phyloP scores from a whole-genome alignment of 139 green algal species.

The Diplosphaera chodatii region DNA sequence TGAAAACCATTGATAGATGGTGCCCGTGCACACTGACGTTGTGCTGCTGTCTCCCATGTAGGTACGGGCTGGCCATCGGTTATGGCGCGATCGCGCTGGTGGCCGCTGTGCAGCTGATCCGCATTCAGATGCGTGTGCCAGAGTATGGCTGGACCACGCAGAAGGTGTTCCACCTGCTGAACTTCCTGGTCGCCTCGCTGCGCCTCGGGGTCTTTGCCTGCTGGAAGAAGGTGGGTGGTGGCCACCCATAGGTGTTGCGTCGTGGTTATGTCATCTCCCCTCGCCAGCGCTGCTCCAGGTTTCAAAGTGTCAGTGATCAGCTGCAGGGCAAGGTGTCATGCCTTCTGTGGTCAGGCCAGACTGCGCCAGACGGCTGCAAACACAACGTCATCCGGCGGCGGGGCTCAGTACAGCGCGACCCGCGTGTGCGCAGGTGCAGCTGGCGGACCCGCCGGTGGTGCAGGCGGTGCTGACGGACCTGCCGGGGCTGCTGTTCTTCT shows the following conservation, averaged over 20 bases:
- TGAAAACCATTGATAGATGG: too few species aligned
- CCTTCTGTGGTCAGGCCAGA: too few species aligned
- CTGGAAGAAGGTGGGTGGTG: conserved; percentile 46
- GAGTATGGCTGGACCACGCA: conserved; percentile 99
- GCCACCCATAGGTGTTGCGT: too few species aligned
- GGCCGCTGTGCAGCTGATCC: conserved; percentile 61
- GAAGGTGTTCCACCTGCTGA: conserved; percentile 98
- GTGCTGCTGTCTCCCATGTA: conserved; percentile 3
- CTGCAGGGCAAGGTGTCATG: too few species aligned
- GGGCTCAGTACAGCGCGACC: too few species aligned
- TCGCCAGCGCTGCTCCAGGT: too few species aligned
- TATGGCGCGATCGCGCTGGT: conserved; percentile 30
- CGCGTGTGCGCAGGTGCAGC: background rate
- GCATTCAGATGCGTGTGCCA: conserved; percentile 89
- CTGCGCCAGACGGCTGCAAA: too few species aligned
- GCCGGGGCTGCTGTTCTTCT: conserved; percentile 93
- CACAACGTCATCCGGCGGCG: too few species aligned
- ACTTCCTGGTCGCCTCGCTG: conserved; percentile 74
- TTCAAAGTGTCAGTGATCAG: too few species aligned
- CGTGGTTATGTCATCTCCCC: too few species aligned
- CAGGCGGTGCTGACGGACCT: conserved; percentile 79
- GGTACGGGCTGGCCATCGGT: conserved; percentile 8
- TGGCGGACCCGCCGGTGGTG: conserved; percentile 26
- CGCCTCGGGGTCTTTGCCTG: conserved; percentile 75
- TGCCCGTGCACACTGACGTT: too few species aligned